phyloP scores from a whole-genome alignment of 2,329 filamentous ascomycete genomes.

The Pyrenochaeta sp. region DNA sequence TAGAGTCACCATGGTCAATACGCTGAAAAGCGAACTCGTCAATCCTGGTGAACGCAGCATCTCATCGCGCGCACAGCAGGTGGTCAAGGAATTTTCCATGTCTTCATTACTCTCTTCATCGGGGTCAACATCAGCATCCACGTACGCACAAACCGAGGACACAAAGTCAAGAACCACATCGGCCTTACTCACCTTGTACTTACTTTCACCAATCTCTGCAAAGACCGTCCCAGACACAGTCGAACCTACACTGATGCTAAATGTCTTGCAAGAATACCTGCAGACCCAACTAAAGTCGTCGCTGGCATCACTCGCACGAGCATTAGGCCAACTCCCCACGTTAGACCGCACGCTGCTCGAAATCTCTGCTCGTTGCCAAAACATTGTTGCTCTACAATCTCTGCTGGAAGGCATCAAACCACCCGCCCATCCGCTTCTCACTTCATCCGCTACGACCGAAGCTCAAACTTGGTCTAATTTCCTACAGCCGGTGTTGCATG shows the following conservation, averaged over 20 bases:
- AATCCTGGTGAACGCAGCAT: slow-evolving; percentile 77
- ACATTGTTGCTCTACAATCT: slow-evolving; percentile 85
- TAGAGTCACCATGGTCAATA: slow-evolving; percentile 74
- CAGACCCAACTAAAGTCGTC: slow-evolving; percentile 82
- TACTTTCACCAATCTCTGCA: slow-evolving; percentile 74
- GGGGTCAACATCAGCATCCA: slow-evolving; percentile 50
- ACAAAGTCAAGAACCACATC: slow-evolving; percentile 76
- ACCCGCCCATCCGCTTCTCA: slow-evolving; percentile 73
- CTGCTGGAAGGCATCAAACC: slow-evolving; percentile 75
- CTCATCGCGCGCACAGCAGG: slow-evolving; percentile 76
- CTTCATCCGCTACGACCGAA: slow-evolving; percentile 25
- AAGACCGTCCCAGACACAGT: slow-evolving; percentile 60
- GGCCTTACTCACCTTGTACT: slow-evolving; percentile 78
- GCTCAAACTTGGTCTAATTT: slow-evolving; percentile 57
- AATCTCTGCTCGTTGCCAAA: slow-evolving; percentile 84
- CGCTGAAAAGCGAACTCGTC: slow-evolving; percentile 74
- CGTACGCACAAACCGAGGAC: slow-evolving; percentile 73
- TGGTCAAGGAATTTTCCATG: slow-evolving; percentile 84
- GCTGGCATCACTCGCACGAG: slow-evolving; percentile 75
- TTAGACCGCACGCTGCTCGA: slow-evolving; percentile 85
- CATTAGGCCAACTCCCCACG: slow-evolving; percentile 79
- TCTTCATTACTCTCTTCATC: slow-evolving; percentile 59
- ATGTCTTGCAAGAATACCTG: slow-evolving; percentile 81
- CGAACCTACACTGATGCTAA: slow-evolving; percentile 75
- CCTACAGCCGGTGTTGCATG: slow-evolving; percentile 74